Evolutionary conservation across 768 basidiomycete species (phyloP), one percentile per base, ranked within the genome.

Genomic region (Boletus fagicola): DNA sequence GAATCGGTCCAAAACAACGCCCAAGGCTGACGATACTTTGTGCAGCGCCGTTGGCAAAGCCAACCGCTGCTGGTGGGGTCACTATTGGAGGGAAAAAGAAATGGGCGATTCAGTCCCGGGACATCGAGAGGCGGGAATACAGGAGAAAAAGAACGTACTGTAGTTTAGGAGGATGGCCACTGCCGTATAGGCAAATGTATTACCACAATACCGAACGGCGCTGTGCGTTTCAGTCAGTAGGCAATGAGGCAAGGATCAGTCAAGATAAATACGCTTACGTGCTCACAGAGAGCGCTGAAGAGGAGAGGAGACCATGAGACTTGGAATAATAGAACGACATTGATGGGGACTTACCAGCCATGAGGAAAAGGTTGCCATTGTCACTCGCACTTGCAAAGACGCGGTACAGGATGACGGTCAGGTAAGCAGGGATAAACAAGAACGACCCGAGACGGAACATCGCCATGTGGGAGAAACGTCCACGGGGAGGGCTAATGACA

Each of bases 11-110:
- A 38, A 92, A 66, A 75, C 94, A 97, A 40, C 97, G 83, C 5
- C 95, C 92, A 26, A 96, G 84, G 61, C 92, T 94, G 60, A 96
- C 95, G 33, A 93, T 90, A 66, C 92, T 94, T 73, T 99, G 97
- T 0, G 94, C 97, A 22, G 96, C 85, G 18, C 96, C 97, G 68
- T 98, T 99, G 11, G 96, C 92, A 57, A 92, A 84, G 8, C 94
- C 92, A 40, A 98, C 85, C 9, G 92, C 85, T 39, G 81, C 80
- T 1, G 94, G 93, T 2, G 96, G 94, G 0, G 94, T 92, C 90
- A 96, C 92, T 94, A 57, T 55, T 62, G 40, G 16, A 33, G 28
- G 43, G 6, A 16, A 6, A 40, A 56, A 31, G 26, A 4, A 20
- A 35, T 20, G 6, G 0, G 3, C 6, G 47, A 28, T 47, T 30